A percentile compares a stretch with the other conserved stretches of the same genome.
phyloP scores from a whole-genome alignment of 2,329 filamentous ascomycete genomes.

The Aspergillus clavatus region DNA sequence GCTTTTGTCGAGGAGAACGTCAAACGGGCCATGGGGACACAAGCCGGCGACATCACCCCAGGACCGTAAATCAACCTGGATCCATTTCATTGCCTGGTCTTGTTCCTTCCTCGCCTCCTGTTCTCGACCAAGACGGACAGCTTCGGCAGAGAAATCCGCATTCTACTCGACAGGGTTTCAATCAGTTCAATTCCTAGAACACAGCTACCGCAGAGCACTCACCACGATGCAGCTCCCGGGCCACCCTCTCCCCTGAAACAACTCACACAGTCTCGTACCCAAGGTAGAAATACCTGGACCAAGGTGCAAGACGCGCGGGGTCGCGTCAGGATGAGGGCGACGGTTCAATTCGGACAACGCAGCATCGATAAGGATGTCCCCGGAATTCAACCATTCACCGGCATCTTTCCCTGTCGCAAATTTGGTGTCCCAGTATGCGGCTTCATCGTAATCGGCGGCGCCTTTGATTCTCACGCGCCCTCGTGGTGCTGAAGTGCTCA shows the following conservation, averaged over 20 bases:
- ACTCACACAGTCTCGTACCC: conserved; percentile 27
- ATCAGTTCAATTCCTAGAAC: neutral
- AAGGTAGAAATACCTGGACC: conserved; percentile 33
- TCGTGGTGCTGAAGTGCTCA: conserved; percentile 7
- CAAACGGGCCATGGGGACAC: conserved; percentile 25
- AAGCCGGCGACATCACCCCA: conserved; percentile 28
- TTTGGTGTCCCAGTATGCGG: conserved; percentile 30
- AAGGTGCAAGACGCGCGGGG: conserved; percentile 29
- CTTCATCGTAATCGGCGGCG: conserved; percentile 32
- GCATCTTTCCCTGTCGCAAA: conserved; percentile 35
- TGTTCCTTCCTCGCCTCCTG: conserved; percentile 17
- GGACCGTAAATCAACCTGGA: conserved; percentile 26
- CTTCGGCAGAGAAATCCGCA: conserved; percentile 35
- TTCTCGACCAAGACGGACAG: conserved; percentile 31
- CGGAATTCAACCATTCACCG: conserved; percentile 36
- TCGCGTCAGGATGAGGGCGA: conserved; percentile 1
- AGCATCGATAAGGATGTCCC: conserved; percentile 27
- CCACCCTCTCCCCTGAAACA: conserved; percentile 24
- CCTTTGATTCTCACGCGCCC: conserved; percentile 19
- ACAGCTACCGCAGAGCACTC: conserved; percentile 7
- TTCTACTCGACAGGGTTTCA: conserved; percentile 19
- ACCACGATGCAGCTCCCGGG: conserved; percentile 30
- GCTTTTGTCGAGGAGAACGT: conserved; percentile 34
- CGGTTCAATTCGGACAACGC: conserved; percentile 23
- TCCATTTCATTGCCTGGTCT: conserved; percentile 29